A percentile compares a stretch with the other conserved stretches of the same genome.
Evolutionary conservation across 2,329 filamentous ascomycete species (phyloP).

Genomic region (Acephala macrosclerotiorum): DNA sequence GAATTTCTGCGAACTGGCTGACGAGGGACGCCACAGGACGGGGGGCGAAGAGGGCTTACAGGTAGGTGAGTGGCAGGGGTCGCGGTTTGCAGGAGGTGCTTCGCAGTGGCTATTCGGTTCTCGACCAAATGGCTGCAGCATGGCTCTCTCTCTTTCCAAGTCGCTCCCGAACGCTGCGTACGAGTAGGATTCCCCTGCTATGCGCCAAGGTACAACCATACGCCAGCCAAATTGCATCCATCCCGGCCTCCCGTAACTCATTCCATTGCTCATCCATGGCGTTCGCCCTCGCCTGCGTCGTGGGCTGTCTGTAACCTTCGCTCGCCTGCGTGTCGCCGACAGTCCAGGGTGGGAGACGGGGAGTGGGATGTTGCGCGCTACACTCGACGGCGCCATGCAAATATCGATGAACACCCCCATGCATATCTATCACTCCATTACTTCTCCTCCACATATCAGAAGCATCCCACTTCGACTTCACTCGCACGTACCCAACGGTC

Average conservation of each 20-base stretch:
- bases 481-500: neutral
- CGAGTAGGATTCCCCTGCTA: constrained; percentile 1
- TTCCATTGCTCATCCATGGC: neutral
- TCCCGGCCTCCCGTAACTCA: neutral
- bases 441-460: neutral
- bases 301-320: neutral
- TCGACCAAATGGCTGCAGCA: neutral
- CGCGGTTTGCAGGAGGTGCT: too few species aligned
- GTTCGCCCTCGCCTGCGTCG: constrained; percentile 3
- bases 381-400: neutral
- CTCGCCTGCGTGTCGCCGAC: neutral
- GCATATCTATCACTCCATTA: constrained; percentile 13
- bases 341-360: neutral
- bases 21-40: neutral
- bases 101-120: too few species aligned
- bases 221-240: neutral
- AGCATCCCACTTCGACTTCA: constrained; percentile 10
- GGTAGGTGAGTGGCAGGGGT: too few species aligned
- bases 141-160: neutral
- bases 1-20: constrained; percentile 12
- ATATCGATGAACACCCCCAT: neutral
- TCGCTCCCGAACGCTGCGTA: neutral
- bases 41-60: neutral
- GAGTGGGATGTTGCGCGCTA: neutral
- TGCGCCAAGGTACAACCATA: neutral